Base-by-base conservation (phyloP, 441 rosid genomes). In the Lepidium campestre region DNA sequence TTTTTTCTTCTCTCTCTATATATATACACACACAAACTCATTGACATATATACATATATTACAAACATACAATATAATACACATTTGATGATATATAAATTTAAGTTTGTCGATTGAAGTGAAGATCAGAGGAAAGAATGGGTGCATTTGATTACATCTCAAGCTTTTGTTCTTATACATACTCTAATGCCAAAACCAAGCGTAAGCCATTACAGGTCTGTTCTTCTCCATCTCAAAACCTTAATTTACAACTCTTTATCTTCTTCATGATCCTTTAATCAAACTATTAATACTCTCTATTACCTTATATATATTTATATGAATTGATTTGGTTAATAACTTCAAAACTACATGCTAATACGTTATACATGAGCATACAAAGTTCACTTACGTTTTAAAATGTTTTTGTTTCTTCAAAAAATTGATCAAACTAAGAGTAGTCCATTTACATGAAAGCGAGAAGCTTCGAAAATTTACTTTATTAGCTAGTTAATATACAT, bases 141-240 rank as follows among this genome's bases (percentile, higher is more conserved):
- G 98, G 98, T 12, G 95, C 93, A 68, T 88, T 92, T 61, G 87
- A 89, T 77, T 87, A 85, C 59, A 80, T 92, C 65, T 80, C 90
- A 20, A 80, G 80, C 89, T 87, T 89, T 74, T 92, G 93, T 69
- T 81, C 82, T 37, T 85, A 81, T 75, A 79, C 88, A 36, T 61
- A 73, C 75, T 77, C 79, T 72, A 53, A 72, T 50, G 81, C 76
- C 75, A 87, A 88, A 75, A 76, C 79, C 83, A 89, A 84, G 68
- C 95, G 91, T 78, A 87, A 78, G 70, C 84, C 91, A 71, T 81
- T 92, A 90, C 98, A 92, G 98, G 98, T 89, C 4, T 58, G 57
- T 66, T 36, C 54, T 60, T 14, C 45, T 32, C 41, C 44, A 15
- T 2, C 22, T 12, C 41, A 11, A 9, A 40, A 54, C 62, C 42